Percentiles rank a stretch among this genome's conserved stretches.
phyloP scores from a whole-genome alignment of 2,329 filamentous ascomycete species.

The Alternaria sp. region DNA sequence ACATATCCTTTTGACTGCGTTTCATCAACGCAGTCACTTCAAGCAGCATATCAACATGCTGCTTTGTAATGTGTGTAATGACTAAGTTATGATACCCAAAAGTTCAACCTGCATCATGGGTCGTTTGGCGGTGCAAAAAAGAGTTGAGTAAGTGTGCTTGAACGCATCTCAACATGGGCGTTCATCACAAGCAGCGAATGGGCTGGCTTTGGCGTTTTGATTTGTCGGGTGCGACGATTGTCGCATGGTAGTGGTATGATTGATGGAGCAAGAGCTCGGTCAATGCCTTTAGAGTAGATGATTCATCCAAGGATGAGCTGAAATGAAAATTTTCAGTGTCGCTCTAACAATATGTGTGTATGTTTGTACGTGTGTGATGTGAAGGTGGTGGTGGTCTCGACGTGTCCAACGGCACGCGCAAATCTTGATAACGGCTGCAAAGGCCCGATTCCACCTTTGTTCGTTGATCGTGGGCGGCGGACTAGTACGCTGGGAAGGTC shows the following conservation, averaged over 20 bases:
- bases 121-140: constrained; percentile 41
- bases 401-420: background rate
- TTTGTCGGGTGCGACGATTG: constrained; percentile 1
- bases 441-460: background rate
- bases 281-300: background rate
- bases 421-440: background rate
- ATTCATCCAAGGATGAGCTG: constrained; percentile 4
- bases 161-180: constrained; percentile 53
- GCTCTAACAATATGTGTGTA: background rate
- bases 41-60: constrained; percentile 52
- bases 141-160: constrained; percentile 33
- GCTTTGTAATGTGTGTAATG: constrained; percentile 52
- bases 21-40: constrained; percentile 46
- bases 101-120: constrained; percentile 55
- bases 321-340: background rate
- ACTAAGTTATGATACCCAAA: constrained; percentile 54
- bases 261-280: background rate
- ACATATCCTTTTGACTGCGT: constrained; percentile 31
- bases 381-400: background rate
- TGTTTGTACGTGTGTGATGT: background rate
- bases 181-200: constrained; percentile 39
- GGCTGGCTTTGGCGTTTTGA: constrained; percentile 20
- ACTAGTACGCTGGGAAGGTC: too few relatives aligned
- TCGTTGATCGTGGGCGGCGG: background rate
- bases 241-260: background rate